Percentiles rank a stretch among this genome's conserved stretches.
Conservation (phyloP, 176 grass and related monocot genomes). For the Hordeum marinum region DNA sequence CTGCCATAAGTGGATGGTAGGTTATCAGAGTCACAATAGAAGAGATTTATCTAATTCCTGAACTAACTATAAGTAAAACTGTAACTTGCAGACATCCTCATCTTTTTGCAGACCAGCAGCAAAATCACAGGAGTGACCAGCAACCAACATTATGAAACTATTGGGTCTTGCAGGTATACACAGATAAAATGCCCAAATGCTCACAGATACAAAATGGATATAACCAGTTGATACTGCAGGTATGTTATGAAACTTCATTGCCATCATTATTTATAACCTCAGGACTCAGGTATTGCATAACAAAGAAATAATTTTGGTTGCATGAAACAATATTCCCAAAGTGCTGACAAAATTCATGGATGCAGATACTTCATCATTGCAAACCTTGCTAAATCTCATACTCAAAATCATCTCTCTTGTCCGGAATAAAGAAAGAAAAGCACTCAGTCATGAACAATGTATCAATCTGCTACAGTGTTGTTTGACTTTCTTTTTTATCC, state of each 20-base stretch:
- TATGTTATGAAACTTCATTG: neutral
- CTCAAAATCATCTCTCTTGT: neutral
- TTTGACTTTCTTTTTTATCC: neutral
- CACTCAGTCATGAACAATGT: neutral
- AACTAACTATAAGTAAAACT: neutral
- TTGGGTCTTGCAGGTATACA: neutral
- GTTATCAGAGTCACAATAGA: neutral
- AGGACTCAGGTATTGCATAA: neutral
- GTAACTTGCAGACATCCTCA: neutral
- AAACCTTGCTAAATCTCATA: neutral
- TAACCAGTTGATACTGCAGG: neutral
- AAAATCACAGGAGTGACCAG: neutral
- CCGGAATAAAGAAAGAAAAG: neutral
- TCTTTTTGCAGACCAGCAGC: neutral
- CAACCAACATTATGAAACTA: neutral
- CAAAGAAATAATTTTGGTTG: neutral
- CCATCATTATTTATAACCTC: neutral
- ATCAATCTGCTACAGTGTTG: neutral
- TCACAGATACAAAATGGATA: neutral
- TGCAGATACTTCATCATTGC: neutral
- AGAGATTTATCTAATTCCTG: neutral
- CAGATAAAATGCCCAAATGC: neutral
- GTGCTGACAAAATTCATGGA: neutral
- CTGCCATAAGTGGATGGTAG: constrained; percentile 25
- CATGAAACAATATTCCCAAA: neutral